Conservation (phyloP, 176 grass and related monocot species). For the Aegilops longissima region DNA sequence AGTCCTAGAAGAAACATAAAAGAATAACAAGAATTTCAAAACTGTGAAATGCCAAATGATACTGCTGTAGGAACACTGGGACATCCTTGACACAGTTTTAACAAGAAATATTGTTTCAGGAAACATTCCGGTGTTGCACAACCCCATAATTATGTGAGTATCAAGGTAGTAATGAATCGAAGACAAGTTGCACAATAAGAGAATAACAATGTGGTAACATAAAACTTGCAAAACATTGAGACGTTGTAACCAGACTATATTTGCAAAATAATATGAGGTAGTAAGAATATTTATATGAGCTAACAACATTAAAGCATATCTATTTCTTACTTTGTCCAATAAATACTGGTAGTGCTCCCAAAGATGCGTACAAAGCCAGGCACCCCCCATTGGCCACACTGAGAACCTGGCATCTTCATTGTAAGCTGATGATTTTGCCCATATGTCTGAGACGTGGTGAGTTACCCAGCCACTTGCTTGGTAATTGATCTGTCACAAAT, state of each 20-base stretch:
- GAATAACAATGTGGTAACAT: not conserved
- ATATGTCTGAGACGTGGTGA: constrained; percentile 77
- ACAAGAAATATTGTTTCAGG: not conserved
- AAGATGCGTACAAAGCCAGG: constrained; percentile 83
- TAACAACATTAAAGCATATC: not conserved
- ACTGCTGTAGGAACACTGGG: not conserved
- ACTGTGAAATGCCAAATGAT: not conserved
- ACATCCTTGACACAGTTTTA: not conserved
- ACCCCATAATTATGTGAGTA: not conserved
- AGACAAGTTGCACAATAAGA: constrained; percentile 2
- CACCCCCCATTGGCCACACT: constrained; percentile 88
- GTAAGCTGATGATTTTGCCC: constrained; percentile 83
- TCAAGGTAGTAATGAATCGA: not conserved
- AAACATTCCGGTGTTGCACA: not conserved
- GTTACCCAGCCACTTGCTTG: constrained; percentile 65
- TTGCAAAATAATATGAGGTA: not conserved
- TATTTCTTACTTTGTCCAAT: constrained; percentile 68
- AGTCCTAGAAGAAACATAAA: constrained; percentile 38
- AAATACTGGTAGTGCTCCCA: constrained; percentile 79
- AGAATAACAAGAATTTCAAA: not conserved
- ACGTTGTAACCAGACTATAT: not conserved
- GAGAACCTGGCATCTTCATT: constrained; percentile 47
- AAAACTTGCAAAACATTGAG: not conserved
- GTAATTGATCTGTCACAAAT: constrained; percentile 66
- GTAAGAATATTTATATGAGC: not conserved